These are phyloP conservation scores for Apiotrichum siamense DNA, from an alignment of 1,284 basidiomycete genomes.

Conservation along the genomic window DNA sequence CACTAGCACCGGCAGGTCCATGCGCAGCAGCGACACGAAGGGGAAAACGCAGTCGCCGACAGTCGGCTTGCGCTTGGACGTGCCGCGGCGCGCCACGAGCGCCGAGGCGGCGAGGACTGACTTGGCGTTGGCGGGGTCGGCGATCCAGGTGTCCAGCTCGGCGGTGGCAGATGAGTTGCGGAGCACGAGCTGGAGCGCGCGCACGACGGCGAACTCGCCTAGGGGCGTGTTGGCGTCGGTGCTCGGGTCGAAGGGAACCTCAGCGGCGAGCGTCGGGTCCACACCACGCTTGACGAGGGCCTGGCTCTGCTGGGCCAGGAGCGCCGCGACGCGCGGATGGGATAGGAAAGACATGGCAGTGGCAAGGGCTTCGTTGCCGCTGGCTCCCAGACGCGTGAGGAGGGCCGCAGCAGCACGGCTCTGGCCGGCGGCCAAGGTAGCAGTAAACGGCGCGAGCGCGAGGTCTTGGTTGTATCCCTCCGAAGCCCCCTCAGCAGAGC, in stretches of 20 bases:
- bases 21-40: conserved; percentile 22
- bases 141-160: conserved; percentile 23
- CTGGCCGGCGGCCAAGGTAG: conserved; percentile 10
- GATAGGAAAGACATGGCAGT: conserved; percentile 8
- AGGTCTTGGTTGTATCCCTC: conserved; percentile 2
- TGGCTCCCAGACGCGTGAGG: neutral
- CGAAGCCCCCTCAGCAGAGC: neutral
- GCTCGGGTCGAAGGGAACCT: conserved; percentile 27
- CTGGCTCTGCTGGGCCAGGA: neutral
- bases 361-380: conserved; percentile 2
- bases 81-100: conserved; percentile 16
- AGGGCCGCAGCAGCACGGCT: conserved; percentile 2
- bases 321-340: conserved; percentile 2
- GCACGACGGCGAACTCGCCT: conserved; percentile 16
- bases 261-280: conserved; percentile 1
- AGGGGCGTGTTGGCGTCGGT: conserved; percentile 29
- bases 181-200: conserved; percentile 23
- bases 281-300: neutral
- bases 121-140: conserved; percentile 22
- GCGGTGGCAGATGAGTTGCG: conserved; percentile 22
- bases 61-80: conserved; percentile 21
- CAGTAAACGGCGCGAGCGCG: conserved; percentile 1
- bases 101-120: conserved; percentile 31
- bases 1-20: conserved; percentile 9
- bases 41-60: conserved; percentile 34